Conservation (phyloP, 1,284 basidiomycete genomes). For the Exobasidium rhododendri region DNA sequence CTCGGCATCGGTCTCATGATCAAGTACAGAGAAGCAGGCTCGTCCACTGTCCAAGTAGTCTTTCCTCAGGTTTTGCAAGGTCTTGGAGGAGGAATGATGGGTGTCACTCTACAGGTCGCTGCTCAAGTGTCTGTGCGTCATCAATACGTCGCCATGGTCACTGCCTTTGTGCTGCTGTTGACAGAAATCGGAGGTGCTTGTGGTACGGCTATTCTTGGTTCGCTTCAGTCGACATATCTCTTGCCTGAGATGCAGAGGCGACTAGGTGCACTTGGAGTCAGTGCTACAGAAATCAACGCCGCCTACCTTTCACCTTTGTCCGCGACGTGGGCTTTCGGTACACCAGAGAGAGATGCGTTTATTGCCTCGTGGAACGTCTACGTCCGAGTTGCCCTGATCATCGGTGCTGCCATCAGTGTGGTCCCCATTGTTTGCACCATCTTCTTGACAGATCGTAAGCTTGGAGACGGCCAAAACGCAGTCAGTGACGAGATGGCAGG, state of each 20-base stretch:
- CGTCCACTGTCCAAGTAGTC: conserved; percentile 46
- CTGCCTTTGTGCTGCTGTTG: conserved; percentile 49
- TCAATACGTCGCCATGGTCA: conserved; percentile 53
- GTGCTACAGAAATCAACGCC: conserved; percentile 14
- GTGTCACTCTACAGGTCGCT: conserved; percentile 44
- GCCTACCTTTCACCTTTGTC: conserved; percentile 20
- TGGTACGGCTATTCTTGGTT: conserved; percentile 42
- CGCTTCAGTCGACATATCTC: conserved; percentile 39
- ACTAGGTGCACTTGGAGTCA: conserved; percentile 25
- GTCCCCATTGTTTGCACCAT: conserved; percentile 38
- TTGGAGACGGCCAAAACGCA: conserved; percentile 48
- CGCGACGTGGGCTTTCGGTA: conserved; percentile 32
- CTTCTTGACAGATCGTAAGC: conserved; percentile 39
- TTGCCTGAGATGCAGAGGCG: conserved; percentile 27
- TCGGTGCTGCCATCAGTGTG: conserved; percentile 37
- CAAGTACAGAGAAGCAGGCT: conserved; percentile 35
- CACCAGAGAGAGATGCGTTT: conserved; percentile 30
- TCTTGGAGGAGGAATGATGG: conserved; percentile 50
- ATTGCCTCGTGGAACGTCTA: conserved; percentile 46
- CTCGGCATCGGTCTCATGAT: conserved; percentile 52
- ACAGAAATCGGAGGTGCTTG: conserved; percentile 48
- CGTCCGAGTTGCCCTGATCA: conserved; percentile 38
- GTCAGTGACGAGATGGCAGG: conserved; percentile 48
- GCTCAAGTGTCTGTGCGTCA: conserved; percentile 52
- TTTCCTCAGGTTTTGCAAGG: conserved; percentile 51